phyloP scores from a whole-genome alignment of 2,329 filamentous ascomycete species.

The Plenodomus tracheiphilus region DNA sequence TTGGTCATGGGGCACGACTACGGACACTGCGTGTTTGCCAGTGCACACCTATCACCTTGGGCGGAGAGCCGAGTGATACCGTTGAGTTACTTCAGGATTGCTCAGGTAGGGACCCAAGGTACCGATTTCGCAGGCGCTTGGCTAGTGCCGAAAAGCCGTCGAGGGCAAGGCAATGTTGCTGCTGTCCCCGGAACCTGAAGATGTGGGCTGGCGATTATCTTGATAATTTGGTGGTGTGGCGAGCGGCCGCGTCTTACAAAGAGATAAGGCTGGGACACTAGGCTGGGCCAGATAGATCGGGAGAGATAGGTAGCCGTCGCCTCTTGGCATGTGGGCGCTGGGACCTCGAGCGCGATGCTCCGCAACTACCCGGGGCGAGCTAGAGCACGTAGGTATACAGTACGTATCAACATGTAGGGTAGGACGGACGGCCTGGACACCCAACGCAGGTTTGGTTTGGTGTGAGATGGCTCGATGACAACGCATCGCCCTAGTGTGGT shows the following conservation, averaged over 20 bases:
- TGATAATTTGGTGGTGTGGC: slow-evolving; percentile 23
- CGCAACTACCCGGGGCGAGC: slow-evolving; percentile 18
- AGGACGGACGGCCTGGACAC: neutral
- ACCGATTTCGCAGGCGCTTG: neutral
- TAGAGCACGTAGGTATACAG: neutral
- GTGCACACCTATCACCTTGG: slow-evolving; percentile 10
- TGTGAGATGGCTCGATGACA: neutral
- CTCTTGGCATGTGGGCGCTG: slow-evolving; percentile 1
- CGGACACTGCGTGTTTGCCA: slow-evolving; percentile 1
- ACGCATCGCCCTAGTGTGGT: neutral
- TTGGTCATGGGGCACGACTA: slow-evolving; percentile 7
- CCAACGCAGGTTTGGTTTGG: neutral
- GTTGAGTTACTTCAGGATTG: slow-evolving; percentile 5
- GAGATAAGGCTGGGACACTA: slow-evolving; percentile 12
- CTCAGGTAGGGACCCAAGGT: no score
- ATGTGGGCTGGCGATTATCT: slow-evolving; percentile 10
- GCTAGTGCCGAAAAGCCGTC: neutral
- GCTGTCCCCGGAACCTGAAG: slow-evolving; percentile 10
- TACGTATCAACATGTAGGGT: no score
- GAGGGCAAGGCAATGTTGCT: slow-evolving; percentile 6
- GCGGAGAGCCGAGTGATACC: slow-evolving; percentile 5
- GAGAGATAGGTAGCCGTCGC: slow-evolving; percentile 14
- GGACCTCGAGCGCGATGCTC: slow-evolving; percentile 1
- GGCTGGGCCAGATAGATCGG: slow-evolving; percentile 4
- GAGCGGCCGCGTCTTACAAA: slow-evolving; percentile 9